Evolutionary conservation across 495 filamentous ascomycete genomes (phyloP).

Genomic region (Podospora appendiculata): DNA sequence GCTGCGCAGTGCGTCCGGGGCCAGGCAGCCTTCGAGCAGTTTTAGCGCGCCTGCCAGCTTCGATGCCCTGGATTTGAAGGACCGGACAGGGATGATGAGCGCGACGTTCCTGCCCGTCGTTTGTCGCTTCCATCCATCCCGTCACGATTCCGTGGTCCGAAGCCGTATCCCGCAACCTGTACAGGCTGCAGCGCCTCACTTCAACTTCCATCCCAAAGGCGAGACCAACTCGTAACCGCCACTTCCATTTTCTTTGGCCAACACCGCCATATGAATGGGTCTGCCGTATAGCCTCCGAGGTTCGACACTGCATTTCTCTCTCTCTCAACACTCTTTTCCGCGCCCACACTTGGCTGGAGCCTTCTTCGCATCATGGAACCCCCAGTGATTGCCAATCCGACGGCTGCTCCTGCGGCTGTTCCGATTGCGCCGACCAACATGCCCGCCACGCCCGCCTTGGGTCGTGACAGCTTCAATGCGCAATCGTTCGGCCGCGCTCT

Average conservation of each 20-base stretch:
- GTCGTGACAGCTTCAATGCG: constrained; percentile 32
- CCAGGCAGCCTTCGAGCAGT: neutral
- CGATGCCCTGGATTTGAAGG: neutral
- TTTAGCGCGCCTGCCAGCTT: neutral
- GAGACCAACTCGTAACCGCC: neutral
- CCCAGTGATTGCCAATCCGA: neutral
- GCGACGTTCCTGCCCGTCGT: neutral
- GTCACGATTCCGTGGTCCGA: too few relatives aligned
- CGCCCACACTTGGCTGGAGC: neutral
- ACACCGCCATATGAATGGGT: neutral
- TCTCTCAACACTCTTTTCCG: neutral
- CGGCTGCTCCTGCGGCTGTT: constrained; percentile 1
- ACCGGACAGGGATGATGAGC: neutral
- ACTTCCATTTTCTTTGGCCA: neutral
- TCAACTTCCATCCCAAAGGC: neutral
- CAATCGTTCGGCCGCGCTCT: constrained; percentile 35
- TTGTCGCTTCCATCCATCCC: neutral
- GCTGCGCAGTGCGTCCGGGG: neutral
- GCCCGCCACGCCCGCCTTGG: constrained; percentile 1
- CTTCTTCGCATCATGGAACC: neutral
- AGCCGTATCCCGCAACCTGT: neutral
- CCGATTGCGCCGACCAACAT: constrained; percentile 6
- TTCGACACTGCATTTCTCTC: neutral
- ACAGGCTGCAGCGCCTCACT: neutral
- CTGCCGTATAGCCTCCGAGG: too few relatives aligned